These are phyloP conservation scores for Oryza rufipogon DNA, from an alignment of 176 grass and related monocot species.

Conservation along the genomic window DNA sequence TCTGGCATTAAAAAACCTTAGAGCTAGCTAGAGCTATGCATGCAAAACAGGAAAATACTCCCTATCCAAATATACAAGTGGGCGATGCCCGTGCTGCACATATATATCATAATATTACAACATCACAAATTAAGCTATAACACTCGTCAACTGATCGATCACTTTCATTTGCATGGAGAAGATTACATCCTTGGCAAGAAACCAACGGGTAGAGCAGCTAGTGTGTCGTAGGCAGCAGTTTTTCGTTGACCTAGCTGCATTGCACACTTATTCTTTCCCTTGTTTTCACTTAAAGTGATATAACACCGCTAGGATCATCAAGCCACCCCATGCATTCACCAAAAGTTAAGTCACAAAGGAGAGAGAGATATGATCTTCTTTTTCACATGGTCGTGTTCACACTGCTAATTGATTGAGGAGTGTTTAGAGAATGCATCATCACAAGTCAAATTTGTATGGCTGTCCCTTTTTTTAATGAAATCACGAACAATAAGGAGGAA, in stretches of 20 bases:
- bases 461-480: neutral
- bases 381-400: constrained; percentile 27
- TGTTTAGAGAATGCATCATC: neutral
- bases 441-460: constrained; percentile 30
- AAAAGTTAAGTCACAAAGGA: constrained; percentile 25
- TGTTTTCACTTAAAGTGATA: constrained; percentile 49
- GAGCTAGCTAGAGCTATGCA: neutral
- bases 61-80: neutral
- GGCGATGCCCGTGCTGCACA: neutral
- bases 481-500: neutral
- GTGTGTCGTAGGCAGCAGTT: constrained; percentile 28
- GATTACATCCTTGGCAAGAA: constrained; percentile 18
- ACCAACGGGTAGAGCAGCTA: neutral
- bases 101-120: neutral
- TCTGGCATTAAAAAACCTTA: neutral
- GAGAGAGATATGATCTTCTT: neutral
- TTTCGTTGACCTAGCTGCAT: constrained; percentile 41
- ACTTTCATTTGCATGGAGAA: constrained; percentile 11
- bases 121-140: neutral
- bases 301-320: constrained; percentile 20
- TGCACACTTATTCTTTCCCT: constrained; percentile 40
- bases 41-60: neutral
- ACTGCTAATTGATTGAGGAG: constrained; percentile 8
- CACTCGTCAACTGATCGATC: neutral
- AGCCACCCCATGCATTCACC: constrained; percentile 25